Evolutionary conservation across 306 rosid species (phyloP).

Genomic region (Pueraria montana): DNA sequence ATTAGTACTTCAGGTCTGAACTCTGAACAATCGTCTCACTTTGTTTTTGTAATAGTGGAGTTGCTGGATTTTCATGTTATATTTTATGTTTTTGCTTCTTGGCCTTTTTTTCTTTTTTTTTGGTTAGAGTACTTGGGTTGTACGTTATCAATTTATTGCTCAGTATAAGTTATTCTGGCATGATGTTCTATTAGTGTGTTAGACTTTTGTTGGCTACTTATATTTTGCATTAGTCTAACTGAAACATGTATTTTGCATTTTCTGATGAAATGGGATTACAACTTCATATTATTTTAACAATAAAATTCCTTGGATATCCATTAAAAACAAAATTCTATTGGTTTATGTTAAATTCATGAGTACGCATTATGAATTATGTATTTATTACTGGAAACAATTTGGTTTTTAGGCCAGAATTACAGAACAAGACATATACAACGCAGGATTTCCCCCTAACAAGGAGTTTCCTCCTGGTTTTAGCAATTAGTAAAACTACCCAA

Average conservation of each 20-base stretch:
- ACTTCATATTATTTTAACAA: constrained; percentile 7
- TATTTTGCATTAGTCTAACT: constrained; percentile 35
- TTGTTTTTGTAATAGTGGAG: constrained; percentile 22
- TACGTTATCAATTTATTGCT: neutral
- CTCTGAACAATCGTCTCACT: constrained; percentile 56
- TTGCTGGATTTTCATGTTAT: constrained; percentile 16
- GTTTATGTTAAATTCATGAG: neutral
- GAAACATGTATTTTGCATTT: constrained; percentile 29
- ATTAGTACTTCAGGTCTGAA: constrained; percentile 92
- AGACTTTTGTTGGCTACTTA: neutral
- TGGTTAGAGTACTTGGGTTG: constrained; percentile 36
- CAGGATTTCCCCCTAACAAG: neutral
- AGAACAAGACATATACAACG: neutral
- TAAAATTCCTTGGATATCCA: constrained; percentile 22
- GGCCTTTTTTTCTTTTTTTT: too few relatives aligned
- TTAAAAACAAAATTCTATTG: constrained; percentile 20
- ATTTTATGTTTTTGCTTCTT: neutral
- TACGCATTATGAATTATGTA: neutral
- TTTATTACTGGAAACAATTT: neutral
- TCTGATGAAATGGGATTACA: constrained; percentile 30
- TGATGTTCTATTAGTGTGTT: constrained; percentile 20
- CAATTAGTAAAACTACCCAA: neutral
- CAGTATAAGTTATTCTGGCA: constrained; percentile 20
- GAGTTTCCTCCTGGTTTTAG: neutral
- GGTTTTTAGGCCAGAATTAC: neutral